Percentiles rank a stretch among this genome's conserved stretches.
These are phyloP conservation scores for Rauvolfia tetraphylla DNA, from an alignment of 257 asterid genomes.

Conservation along the genomic window DNA sequence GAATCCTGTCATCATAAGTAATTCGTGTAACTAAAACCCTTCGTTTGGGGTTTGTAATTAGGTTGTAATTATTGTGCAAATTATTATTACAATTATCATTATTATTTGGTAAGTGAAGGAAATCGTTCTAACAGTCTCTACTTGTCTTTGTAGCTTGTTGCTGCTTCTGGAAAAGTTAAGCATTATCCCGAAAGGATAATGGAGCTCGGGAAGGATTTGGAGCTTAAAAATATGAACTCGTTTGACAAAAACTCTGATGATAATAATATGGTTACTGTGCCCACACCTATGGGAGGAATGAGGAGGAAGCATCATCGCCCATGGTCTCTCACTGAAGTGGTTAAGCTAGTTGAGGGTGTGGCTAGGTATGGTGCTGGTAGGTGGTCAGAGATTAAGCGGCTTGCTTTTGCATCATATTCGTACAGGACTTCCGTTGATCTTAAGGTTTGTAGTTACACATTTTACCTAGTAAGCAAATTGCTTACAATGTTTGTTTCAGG, in stretches of 20 bases:
- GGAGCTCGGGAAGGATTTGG: constrained; percentile 45
- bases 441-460: constrained; percentile 49
- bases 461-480: background rate
- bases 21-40: background rate
- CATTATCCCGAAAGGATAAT: constrained; percentile 33
- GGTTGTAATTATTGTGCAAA: background rate
- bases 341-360: constrained; percentile 91
- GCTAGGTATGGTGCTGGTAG: constrained; percentile 90
- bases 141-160: constrained; percentile 37
- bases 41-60: background rate
- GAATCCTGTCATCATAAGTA: background rate
- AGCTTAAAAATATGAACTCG: constrained; percentile 34
- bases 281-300: constrained; percentile 59
- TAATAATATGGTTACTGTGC: constrained; percentile 35
- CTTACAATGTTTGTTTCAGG: background rate
- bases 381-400: constrained; percentile 97
- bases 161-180: constrained; percentile 39
- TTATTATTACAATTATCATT: no score
- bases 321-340: constrained; percentile 86
- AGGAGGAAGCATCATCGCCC: constrained; percentile 98
- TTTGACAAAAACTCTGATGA: constrained; percentile 54
- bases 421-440: constrained; percentile 96
- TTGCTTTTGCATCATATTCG: constrained; percentile 76
- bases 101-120: background rate
- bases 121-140: background rate